phyloP scores from a whole-genome alignment of 2,329 filamentous ascomycete genomes.

The Colletotrichum orchidophilum region DNA sequence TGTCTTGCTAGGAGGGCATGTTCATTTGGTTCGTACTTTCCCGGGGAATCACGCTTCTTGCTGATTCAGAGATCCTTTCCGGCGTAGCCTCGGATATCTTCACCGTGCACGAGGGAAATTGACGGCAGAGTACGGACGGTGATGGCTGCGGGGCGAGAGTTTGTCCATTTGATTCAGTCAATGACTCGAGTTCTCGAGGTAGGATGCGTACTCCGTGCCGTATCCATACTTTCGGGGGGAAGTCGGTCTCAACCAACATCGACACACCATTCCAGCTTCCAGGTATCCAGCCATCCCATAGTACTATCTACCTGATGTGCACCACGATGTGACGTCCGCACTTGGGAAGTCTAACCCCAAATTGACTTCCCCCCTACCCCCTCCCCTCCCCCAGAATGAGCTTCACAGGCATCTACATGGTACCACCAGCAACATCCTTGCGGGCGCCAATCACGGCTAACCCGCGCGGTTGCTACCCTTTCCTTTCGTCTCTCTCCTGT shows the following conservation, averaged over 20 bases:
- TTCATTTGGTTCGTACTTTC: neutral
- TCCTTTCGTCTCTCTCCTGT: neutral
- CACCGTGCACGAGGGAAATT: too few species aligned
- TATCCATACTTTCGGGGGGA: too few species aligned
- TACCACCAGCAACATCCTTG: constrained; percentile 17
- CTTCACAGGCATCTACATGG: neutral
- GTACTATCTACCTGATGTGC: neutral
- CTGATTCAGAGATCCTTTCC: neutral
- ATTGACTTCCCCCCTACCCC: neutral
- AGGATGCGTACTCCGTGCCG: too few species aligned
- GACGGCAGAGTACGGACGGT: too few species aligned
- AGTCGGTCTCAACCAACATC: neutral
- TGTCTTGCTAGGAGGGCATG: neutral
- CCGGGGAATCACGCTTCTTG: neutral
- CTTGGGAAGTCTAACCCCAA: neutral
- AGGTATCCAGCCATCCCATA: neutral
- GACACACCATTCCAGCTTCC: neutral
- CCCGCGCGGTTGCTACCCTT: neutral
- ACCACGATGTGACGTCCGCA: neutral
- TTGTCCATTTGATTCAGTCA: neutral
- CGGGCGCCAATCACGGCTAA: neutral
- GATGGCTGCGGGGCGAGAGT: neutral
- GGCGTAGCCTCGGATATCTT: neutral
- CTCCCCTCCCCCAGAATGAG: neutral
- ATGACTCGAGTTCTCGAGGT: neutral